phyloP scores from a whole-genome alignment of 2,329 filamentous ascomycete species.

The Phyllosticta capitalensis region DNA sequence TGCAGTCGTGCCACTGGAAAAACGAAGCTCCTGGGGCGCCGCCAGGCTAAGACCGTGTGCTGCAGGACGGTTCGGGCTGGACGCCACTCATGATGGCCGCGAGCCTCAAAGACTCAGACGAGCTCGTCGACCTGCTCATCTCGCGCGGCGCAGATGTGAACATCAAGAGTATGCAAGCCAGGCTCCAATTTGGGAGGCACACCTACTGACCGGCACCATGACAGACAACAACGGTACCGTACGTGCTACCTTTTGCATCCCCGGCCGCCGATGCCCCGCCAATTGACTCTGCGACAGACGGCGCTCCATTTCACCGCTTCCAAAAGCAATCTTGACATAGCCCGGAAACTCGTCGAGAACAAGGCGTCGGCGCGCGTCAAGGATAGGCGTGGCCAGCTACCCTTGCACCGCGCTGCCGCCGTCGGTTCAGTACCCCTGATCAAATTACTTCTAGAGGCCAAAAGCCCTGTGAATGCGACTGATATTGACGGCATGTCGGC shows the following conservation, averaged over 20 bases:
- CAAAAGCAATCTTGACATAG: slow-evolving; percentile 77
- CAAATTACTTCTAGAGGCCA: slow-evolving; percentile 64
- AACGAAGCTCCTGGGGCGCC: neutral
- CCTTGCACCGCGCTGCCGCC: slow-evolving; percentile 85
- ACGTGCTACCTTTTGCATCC: slow-evolving; percentile 34
- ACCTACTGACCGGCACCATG: neutral
- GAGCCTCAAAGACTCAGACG: slow-evolving; percentile 62
- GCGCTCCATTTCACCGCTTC: slow-evolving; percentile 86
- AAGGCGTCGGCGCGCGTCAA: slow-evolving; percentile 72
- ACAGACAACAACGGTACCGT: slow-evolving; percentile 51
- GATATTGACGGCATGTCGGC: slow-evolving; percentile 80
- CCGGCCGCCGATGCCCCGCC: slow-evolving; percentile 6
- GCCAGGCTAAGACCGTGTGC: neutral
- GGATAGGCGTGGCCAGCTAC: slow-evolving; percentile 79
- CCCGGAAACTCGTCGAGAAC: slow-evolving; percentile 63
- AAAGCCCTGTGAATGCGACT: slow-evolving; percentile 72
- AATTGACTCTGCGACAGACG: slow-evolving; percentile 44
- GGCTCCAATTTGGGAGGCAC: neutral
- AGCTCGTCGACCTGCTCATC: slow-evolving; percentile 58
- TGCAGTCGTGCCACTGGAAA: slow-evolving; percentile 26
- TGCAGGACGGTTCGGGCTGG: slow-evolving; percentile 68
- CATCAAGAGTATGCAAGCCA: slow-evolving; percentile 51
- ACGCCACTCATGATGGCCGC: slow-evolving; percentile 76
- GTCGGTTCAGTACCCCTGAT: slow-evolving; percentile 84
- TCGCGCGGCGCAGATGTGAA: slow-evolving; percentile 63